Evolutionary conservation across 208 protist species (phyloP).

Genomic region (Acanthamoeba triangularis): DNA sequence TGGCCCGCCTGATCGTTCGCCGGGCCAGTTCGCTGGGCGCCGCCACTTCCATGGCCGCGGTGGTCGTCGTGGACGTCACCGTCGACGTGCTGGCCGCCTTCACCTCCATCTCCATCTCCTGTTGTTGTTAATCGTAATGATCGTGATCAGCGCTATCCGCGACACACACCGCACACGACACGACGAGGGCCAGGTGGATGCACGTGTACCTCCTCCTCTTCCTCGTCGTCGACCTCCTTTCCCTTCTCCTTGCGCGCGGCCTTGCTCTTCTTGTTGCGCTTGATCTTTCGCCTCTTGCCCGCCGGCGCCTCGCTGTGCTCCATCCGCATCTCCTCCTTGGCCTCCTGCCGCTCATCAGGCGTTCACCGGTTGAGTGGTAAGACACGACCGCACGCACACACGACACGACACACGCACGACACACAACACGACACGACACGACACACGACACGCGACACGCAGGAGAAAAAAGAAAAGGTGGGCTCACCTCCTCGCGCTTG

Average conservation of each 20-base stretch:
- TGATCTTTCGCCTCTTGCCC: slow-evolving; percentile 18
- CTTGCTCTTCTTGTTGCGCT: background rate
- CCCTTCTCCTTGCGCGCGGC: background rate
- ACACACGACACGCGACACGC: background rate
- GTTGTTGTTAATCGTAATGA: background rate
- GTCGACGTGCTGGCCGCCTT: background rate
- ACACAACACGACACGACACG: background rate
- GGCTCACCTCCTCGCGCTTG: background rate
- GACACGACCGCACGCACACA: background rate
- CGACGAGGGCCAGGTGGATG: background rate
- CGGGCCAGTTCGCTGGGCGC: background rate
- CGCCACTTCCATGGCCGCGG: background rate
- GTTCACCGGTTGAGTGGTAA: no score
- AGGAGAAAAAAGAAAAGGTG: background rate
- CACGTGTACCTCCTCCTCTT: background rate
- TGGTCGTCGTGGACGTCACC: background rate
- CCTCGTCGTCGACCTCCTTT: background rate
- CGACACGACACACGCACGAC: background rate
- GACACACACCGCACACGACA: background rate
- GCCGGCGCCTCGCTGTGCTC: background rate
- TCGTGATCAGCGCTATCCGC: background rate
- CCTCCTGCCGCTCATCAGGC: background rate
- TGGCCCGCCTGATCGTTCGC: background rate
- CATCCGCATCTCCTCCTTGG: background rate
- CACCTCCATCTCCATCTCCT: background rate